These are phyloP conservation scores for Sporisorium scitamineum DNA, from an alignment of 1,284 basidiomycete species.

Conservation along the genomic window DNA sequence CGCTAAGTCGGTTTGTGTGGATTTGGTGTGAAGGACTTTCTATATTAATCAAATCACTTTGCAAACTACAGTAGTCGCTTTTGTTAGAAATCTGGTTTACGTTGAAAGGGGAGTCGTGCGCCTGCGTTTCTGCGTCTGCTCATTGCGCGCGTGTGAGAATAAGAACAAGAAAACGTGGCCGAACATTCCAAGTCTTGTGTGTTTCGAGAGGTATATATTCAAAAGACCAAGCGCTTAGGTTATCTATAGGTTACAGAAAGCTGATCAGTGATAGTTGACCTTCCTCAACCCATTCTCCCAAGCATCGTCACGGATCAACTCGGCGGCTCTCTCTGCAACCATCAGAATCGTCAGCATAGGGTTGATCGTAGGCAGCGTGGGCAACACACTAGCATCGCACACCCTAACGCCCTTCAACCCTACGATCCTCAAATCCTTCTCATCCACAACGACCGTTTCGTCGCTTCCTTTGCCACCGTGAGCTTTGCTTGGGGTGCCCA, in stretches of 20 bases:
- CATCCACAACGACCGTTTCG: slow-evolving; percentile 63
- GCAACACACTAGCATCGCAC: slow-evolving; percentile 67
- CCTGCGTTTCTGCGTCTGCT: not conserved
- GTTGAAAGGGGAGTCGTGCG: too few species aligned
- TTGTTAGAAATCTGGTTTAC: too few species aligned
- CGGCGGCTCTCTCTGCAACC: slow-evolving; percentile 67
- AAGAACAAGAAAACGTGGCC: too few species aligned
- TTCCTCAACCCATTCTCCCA: slow-evolving; percentile 57
- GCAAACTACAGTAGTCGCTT: too few species aligned
- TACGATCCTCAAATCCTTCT: slow-evolving; percentile 60
- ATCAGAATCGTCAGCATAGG: slow-evolving; percentile 61
- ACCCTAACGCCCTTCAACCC: slow-evolving; percentile 65
- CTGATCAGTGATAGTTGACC: slow-evolving; percentile 28
- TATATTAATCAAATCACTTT: not conserved
- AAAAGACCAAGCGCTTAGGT: not conserved
- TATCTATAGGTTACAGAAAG: not conserved
- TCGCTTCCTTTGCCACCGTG: slow-evolving; percentile 44
- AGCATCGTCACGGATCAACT: slow-evolving; percentile 63
- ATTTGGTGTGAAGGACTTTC: not conserved
- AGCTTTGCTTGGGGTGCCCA: slow-evolving; percentile 59
- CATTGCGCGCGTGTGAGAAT: too few species aligned
- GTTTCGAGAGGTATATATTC: slow-evolving; percentile 5
- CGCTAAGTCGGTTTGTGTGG: too few species aligned
- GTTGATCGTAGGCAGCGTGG: slow-evolving; percentile 66
- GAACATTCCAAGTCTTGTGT: not conserved